These are phyloP conservation scores for Suillus subluteus DNA, from an alignment of 768 basidiomycete species.

Conservation along the genomic window DNA sequence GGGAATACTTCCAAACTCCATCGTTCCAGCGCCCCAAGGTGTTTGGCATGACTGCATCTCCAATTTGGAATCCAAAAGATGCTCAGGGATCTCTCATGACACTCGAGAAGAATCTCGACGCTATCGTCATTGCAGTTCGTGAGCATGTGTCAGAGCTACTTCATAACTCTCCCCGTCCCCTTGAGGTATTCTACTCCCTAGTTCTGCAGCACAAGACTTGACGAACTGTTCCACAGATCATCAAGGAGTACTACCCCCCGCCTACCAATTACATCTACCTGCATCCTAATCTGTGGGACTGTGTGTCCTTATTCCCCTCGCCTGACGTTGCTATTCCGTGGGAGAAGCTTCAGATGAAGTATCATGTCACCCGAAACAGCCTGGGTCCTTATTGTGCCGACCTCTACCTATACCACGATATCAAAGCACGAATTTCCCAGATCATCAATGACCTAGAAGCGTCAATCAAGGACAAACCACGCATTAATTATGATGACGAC, in stretches of 20 bases:
- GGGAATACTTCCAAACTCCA: conserved; percentile 53
- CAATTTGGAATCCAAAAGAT: conserved; percentile 80
- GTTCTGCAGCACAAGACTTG: background rate
- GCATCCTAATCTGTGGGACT: conserved; percentile 56
- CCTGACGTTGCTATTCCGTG: conserved; percentile 52
- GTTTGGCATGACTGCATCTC: conserved; percentile 94
- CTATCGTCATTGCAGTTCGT: conserved; percentile 75
- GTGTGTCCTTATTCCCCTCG: conserved; percentile 45
- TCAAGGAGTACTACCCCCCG: conserved; percentile 59
- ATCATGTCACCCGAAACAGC: conserved; percentile 60
- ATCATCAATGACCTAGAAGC: conserved; percentile 36
- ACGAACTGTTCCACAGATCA: conserved; percentile 43
- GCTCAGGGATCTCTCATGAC: conserved; percentile 61
- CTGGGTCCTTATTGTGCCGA: conserved; percentile 80
- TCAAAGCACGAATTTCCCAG: conserved; percentile 52
- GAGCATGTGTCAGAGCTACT: conserved; percentile 69
- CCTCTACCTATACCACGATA: conserved; percentile 65
- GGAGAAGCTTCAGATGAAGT: conserved; percentile 63
- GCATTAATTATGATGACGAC: conserved; percentile 17
- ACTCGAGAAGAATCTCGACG: conserved; percentile 72
- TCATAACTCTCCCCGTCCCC: conserved; percentile 62
- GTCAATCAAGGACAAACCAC: conserved; percentile 22
- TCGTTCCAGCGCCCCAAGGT: conserved; percentile 65
- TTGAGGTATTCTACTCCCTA: conserved; percentile 52
- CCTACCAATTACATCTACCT: conserved; percentile 59